These are phyloP conservation scores for Dictyostelium purpureum DNA, from an alignment of 78 protist genomes.

Conservation along the genomic window DNA sequence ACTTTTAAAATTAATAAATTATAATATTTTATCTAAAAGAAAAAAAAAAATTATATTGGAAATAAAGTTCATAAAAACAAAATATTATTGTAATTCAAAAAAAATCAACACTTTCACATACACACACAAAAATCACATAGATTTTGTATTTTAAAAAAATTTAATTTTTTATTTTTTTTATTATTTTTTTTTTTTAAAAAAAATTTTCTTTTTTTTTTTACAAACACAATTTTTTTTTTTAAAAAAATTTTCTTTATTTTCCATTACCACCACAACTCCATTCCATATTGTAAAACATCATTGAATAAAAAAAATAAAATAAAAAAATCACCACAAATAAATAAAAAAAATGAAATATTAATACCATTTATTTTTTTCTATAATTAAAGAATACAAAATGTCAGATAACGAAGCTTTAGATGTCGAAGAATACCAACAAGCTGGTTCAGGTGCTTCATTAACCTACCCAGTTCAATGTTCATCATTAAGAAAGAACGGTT, in stretches of 20 bases:
- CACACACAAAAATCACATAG: too few species aligned
- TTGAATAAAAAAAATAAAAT: too few species aligned
- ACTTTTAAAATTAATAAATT: too few species aligned
- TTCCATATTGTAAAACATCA: too few species aligned
- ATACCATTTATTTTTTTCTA: background rate
- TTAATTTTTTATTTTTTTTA: background rate
- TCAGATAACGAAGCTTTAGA: slow-evolving; percentile 52
- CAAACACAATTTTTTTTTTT: background rate
- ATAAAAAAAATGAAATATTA: too few species aligned
- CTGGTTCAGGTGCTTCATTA: slow-evolving; percentile 76
- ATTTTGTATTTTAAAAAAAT: too few species aligned
- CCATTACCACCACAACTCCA: background rate
- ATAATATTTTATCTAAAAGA: too few species aligned
- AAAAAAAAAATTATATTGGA: too few species aligned
- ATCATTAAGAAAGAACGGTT: slow-evolving; percentile 82
- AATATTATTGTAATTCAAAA: too few species aligned
- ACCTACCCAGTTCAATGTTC: slow-evolving; percentile 82
- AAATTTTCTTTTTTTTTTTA: background rate
- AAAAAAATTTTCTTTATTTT: background rate
- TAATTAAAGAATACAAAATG: slow-evolving; percentile 26
- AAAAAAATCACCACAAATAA: background rate
- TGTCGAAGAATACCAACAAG: slow-evolving; percentile 56
- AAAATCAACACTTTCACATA: too few species aligned
- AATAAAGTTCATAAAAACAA: too few species aligned
- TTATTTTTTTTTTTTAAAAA: background rate